A percentile compares a stretch with the other conserved stretches of the same genome.
phyloP scores from a whole-genome alignment of 2,329 filamentous ascomycete species.

The Fusarium pseudograminearum region DNA sequence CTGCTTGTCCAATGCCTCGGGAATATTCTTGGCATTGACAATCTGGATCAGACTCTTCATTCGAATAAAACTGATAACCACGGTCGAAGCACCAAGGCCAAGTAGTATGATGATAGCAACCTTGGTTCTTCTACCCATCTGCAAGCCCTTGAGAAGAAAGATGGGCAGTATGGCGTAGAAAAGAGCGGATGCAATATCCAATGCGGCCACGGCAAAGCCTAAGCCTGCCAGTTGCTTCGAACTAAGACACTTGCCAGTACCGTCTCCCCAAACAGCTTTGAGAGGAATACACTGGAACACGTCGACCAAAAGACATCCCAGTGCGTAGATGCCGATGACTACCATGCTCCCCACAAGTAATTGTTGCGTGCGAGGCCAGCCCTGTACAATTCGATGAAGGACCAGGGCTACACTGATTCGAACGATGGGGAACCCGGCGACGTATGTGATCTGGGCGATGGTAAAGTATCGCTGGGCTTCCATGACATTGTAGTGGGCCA shows the following conservation, averaged over 20 bases:
- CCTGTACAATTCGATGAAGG: constrained; percentile 4
- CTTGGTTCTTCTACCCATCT: constrained; percentile 10
- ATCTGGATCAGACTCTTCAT: constrained; percentile 9
- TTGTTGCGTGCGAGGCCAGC: constrained; percentile 10
- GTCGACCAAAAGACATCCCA: constrained; percentile 4
- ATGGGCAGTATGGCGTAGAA: constrained; percentile 8
- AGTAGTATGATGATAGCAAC: constrained; percentile 5
- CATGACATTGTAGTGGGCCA: constrained; percentile 1
- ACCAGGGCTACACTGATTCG: constrained; percentile 8
- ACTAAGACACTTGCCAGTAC: background rate
- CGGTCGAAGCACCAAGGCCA: constrained; percentile 1
- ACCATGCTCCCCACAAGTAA: background rate
- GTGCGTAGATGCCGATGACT: background rate
- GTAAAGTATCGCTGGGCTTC: constrained; percentile 11
- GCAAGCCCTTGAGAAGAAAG: constrained; percentile 5
- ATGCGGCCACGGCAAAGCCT: background rate
- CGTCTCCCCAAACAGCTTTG: constrained; percentile 10
- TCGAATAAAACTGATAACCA: constrained; percentile 6
- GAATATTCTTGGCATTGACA: background rate
- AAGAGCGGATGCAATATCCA: constrained; percentile 6
- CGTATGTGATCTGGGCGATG: constrained; percentile 10
- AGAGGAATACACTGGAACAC: constrained; percentile 12
- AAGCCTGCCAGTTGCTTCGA: background rate
- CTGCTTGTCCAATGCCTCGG: constrained; percentile 5
- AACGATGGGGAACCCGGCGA: constrained; percentile 3